Evolutionary conservation across 2,329 filamentous ascomycete genomes (phyloP).

Genomic region (Rhinocladiella mackenziei): DNA sequence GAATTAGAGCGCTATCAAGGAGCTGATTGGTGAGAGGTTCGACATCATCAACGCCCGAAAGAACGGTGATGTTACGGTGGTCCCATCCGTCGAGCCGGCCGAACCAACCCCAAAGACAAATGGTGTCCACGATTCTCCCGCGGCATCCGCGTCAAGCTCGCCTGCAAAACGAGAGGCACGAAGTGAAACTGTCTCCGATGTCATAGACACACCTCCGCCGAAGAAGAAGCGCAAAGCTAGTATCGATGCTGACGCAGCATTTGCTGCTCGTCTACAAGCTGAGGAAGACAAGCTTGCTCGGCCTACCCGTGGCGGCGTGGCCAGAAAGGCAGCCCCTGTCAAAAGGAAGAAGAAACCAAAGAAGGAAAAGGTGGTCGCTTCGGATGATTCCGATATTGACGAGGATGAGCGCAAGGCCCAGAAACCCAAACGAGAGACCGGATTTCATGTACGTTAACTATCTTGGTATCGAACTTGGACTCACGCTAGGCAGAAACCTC

Average conservation of each 20-base stretch:
- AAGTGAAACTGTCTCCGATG: slow-evolving; percentile 41
- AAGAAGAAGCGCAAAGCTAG: slow-evolving; percentile 64
- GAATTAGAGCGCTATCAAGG: slow-evolving; percentile 63
- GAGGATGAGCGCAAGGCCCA: slow-evolving; percentile 59
- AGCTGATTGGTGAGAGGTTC: slow-evolving; percentile 69
- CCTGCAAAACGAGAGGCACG: slow-evolving; percentile 42
- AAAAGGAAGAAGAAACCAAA: slow-evolving; percentile 61
- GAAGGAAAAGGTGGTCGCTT: slow-evolving; percentile 46
- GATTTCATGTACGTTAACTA: slow-evolving; percentile 67
- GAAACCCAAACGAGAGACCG: slow-evolving; percentile 71
- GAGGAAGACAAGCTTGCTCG: slow-evolving; percentile 78
- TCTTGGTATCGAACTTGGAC: slow-evolving; percentile 8
- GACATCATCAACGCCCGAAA: slow-evolving; percentile 60
- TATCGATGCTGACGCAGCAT: slow-evolving; percentile 75
- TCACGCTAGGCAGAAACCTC: slow-evolving; percentile 39
- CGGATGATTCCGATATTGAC: slow-evolving; percentile 72
- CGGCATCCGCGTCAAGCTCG: slow-evolving; percentile 33
- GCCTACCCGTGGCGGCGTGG: slow-evolving; percentile 69
- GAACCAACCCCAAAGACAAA: slow-evolving; percentile 33
- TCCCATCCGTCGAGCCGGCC: slow-evolving; percentile 30
- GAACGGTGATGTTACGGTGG: slow-evolving; percentile 38
- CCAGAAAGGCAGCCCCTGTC: slow-evolving; percentile 53
- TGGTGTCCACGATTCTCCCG: slow-evolving; percentile 32
- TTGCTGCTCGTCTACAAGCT: slow-evolving; percentile 83
- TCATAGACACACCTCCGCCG: slow-evolving; percentile 39